These are phyloP conservation scores for Podila horticola DNA, from an alignment of 192 early-diverging fungal genomes.

Conservation along the genomic window DNA sequence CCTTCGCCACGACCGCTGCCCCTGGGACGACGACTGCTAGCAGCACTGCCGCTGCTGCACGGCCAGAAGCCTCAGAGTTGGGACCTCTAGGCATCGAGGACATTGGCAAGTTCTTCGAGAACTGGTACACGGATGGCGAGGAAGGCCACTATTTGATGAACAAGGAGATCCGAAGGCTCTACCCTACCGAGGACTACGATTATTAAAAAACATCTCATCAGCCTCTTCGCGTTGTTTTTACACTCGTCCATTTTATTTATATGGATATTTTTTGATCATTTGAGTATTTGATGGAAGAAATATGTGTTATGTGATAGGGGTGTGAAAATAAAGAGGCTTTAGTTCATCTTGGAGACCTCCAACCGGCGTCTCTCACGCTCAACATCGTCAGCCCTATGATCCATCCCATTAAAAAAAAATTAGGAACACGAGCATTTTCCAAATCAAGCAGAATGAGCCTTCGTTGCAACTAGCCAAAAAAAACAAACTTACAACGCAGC, in stretches of 20 bases:
- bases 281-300: background rate
- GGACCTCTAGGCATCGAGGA: slow-evolving; percentile 34
- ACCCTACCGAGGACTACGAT: slow-evolving; percentile 37
- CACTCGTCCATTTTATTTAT: background rate
- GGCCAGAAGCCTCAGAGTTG: slow-evolving; percentile 21
- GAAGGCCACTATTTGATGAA: slow-evolving; percentile 47
- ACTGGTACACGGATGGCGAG: slow-evolving; percentile 26
- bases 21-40: background rate
- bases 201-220: background rate
- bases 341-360: slow-evolving; percentile 49
- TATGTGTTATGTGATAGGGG: too few species aligned
- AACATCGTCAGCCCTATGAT: slow-evolving; percentile 25
- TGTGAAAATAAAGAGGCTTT: background rate
- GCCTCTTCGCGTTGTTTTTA: background rate
- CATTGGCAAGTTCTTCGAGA: slow-evolving; percentile 42
- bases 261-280: too few species aligned
- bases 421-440: background rate
- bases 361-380: slow-evolving; percentile 33
- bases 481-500: background rate
- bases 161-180: slow-evolving; percentile 38
- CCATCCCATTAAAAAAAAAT: background rate
- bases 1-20: too few species aligned
- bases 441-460: background rate
- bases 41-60: background rate
- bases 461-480: background rate